Evolutionary conservation across 2,329 filamentous ascomycete species (phyloP), one percentile per base, ranked within the genome.

Genomic region (Emydomyces testavorans): DNA sequence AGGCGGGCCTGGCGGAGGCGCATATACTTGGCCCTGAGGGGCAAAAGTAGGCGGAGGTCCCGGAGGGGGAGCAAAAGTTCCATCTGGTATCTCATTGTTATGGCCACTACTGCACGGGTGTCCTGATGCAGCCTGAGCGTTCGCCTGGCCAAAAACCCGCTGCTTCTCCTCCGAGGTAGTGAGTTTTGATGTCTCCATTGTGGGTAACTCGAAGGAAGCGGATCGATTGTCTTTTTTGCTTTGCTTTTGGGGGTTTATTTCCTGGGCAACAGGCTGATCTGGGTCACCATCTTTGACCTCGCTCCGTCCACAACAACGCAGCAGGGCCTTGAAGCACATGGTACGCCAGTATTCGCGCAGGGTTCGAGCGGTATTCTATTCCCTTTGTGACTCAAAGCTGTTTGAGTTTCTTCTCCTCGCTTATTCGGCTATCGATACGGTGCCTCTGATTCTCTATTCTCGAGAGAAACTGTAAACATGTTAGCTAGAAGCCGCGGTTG

Each of bases 41-140:
- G n/a, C 8, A 44, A 43, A 50, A 58, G 62, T 38, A 20, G 62
- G 62, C 10, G 60, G 64, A 47, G 53, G 56, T 13, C 57, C 57
- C 11, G 53, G 42, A 20, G 56, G 53, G 28, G 55, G 50, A 23
- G 35, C 18, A 31, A 24, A 44, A 13, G 20, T 44, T 32, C 49
- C 51, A 35, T 20, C 43, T 42, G 39, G 10, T 28, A 44, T 45
- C n/a, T 15, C 10, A 16, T 16, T 39, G 18, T 20, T 49, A 37
- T 39, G 44, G 11, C 39, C 24, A 11, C 29, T 31, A 16, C 7
- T 31, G 15, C n/a, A 35, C 6, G n/a, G 4, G 38, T 32, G 13
- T 5, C 32, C 24, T n/a, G 31, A 8, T 24, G 31, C 7, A 29
- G 36, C 3, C 5, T 20, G 39, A 31, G 26, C 3, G 4, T 13